A percentile compares a stretch with the other conserved stretches of the same genome.
Evolutionary conservation across 176 grass and related monocot genomes (phyloP).

Genomic region (Echinochloa phyllopogon): DNA sequence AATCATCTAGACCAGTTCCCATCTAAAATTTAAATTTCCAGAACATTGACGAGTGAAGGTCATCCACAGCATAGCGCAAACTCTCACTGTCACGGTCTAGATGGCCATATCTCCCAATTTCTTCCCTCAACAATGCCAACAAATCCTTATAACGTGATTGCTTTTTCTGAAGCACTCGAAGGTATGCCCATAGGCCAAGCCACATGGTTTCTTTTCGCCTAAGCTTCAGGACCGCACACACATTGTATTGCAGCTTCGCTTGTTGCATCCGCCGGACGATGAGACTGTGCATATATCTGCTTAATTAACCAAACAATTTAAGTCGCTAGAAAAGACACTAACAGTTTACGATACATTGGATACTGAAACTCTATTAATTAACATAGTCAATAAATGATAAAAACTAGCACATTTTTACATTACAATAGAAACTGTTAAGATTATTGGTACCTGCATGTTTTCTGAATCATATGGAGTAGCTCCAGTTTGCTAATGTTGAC

Average conservation of each 20-base stretch:
- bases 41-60: constrained; percentile 83
- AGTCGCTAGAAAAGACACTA: background rate
- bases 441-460: constrained; percentile 66
- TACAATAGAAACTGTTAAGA: background rate
- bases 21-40: constrained; percentile 82
- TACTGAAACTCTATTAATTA: background rate
- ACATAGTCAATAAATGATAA: background rate
- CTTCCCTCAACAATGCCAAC: constrained; percentile 56
- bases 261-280: constrained; percentile 55
- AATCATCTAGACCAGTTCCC: background rate
- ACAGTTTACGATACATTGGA: background rate
- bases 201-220: constrained; percentile 65
- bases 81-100: constrained; percentile 35
- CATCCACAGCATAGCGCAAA: constrained; percentile 75
- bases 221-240: constrained; percentile 57
- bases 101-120: constrained; percentile 40
- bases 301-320: constrained; percentile 29
- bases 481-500: constrained; percentile 40
- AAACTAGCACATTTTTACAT: background rate
- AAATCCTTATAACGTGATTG: constrained; percentile 74
- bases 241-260: constrained; percentile 42
- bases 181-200: constrained; percentile 75
- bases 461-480: constrained; percentile 63
- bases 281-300: constrained; percentile 79
- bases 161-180: constrained; percentile 71